phyloP scores from a whole-genome alignment of 495 filamentous ascomycete genomes.

The Xylaria scruposa region DNA sequence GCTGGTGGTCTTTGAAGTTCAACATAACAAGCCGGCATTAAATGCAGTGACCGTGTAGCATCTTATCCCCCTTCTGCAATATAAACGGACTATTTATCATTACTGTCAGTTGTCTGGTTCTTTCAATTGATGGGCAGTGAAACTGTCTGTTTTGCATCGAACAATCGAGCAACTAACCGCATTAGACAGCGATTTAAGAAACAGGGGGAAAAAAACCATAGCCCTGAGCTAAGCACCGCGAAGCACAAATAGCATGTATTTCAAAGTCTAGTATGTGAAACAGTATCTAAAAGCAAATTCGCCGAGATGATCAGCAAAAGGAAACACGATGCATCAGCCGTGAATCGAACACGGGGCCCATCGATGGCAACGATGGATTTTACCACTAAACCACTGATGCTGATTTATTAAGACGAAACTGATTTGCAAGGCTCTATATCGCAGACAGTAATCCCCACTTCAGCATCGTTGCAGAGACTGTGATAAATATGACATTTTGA shows the following conservation, averaged over 20 bases:
- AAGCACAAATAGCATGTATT: background rate
- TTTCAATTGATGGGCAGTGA: background rate
- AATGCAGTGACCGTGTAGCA: background rate
- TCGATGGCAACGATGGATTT: slow-evolving; percentile 63
- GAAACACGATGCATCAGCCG: slow-evolving; percentile 46
- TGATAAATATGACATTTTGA: background rate
- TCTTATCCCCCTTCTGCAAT: background rate
- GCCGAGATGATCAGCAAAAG: background rate
- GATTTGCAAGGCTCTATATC: background rate
- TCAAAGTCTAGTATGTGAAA: background rate
- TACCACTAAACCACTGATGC: slow-evolving; percentile 60
- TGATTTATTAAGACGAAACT: background rate
- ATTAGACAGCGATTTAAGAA: no score
- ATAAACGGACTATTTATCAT: background rate
- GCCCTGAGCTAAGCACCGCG: no score
- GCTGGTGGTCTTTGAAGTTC: background rate
- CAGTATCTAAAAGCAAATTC: no score
- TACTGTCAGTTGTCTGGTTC: background rate
- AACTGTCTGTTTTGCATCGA: background rate
- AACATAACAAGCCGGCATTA: background rate
- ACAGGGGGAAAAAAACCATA: no score
- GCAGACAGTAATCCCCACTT: background rate
- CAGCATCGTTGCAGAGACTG: background rate
- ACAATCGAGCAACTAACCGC: no score
- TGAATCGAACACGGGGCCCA: slow-evolving; percentile 60